phyloP scores from a whole-genome alignment of 75 land plant genomes.

The Gnetum montanum region DNA sequence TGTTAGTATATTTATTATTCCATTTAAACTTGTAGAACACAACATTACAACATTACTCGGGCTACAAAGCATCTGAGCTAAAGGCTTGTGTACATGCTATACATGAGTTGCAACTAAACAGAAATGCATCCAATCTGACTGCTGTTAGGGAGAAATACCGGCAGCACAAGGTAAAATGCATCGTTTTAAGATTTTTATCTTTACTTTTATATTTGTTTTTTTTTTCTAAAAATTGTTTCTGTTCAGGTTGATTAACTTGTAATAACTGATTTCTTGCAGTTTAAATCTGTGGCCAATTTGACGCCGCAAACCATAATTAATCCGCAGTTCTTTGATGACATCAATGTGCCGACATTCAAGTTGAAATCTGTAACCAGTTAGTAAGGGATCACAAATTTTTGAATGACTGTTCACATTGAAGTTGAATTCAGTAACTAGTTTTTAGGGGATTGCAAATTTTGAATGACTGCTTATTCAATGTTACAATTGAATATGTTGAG shows the following conservation, averaged over 20 bases:
- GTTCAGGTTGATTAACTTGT: too few species aligned
- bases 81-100: slow-evolving; percentile 49
- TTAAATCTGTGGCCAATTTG: slow-evolving; percentile 8
- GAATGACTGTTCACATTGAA: too few species aligned
- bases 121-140: slow-evolving; percentile 17
- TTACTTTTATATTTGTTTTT: background rate
- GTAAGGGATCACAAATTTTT: too few species aligned
- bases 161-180: slow-evolving; percentile 50
- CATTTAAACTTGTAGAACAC: slow-evolving; percentile 51
- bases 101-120: slow-evolving; percentile 45
- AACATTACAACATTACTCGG: slow-evolving; percentile 28
- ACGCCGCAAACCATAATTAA: background rate
- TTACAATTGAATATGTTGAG: too few species aligned
- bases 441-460: too few species aligned
- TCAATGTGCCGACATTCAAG: too few species aligned
- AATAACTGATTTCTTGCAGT: too few species aligned
- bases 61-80: slow-evolving; percentile 52
- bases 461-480: too few species aligned
- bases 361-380: too few species aligned
- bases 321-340: slow-evolving; percentile 3
- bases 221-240: too few species aligned
- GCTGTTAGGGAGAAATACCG: slow-evolving; percentile 69
- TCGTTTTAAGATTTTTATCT: background rate
- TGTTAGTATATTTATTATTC: too few species aligned
- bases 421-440: too few species aligned